Evolutionary conservation across 148 eudicot species (phyloP), one percentile per base, ranked within the genome.

Genomic region (Chenopodium suecicum): DNA sequence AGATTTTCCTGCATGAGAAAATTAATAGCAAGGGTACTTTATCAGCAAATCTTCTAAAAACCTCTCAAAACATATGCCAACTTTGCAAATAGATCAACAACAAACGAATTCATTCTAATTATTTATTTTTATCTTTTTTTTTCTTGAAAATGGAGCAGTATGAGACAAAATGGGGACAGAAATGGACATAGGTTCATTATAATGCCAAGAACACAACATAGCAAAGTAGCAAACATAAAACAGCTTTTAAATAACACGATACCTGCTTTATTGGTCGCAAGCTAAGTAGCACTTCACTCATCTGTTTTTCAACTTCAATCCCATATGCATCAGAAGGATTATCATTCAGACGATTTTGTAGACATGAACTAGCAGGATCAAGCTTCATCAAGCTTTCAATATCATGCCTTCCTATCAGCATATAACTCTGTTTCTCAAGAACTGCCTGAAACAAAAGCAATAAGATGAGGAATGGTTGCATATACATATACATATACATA

Each of bases 351-450:
- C 77, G 87, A 84, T 86, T 90, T 20, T 92, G 94, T 75, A 97
- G 87, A 86, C 92, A 92, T 81, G 89, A 86, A 83, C 94, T 92
- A 71, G 99, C 94, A 75, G 99, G 94, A 89, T 97, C 97, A 87
- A 82, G 91, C 70, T 90, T 89, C 94, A 97, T 89, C 84, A 97
- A 89, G 84, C 86, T 94, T 48, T 97, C 99, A 67, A 94, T 84
- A 85, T 97, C 99, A 81, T 97, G 97, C 85, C 99, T 94, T 68
- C 99, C 98, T 64, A 97, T 92, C 73, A 97, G 91, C 99, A 97
- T 97, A 89, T 97, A 97, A 88, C 98, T 91, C 85, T 89, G 97
- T 87, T 96, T 97, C 90, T 94, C 99, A 85, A 97, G 98, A 88
- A 97, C 99, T 64, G 99, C 97, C 99, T 96, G 94, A 73, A 83